phyloP scores from a whole-genome alignment of 441 rosid species.

The Pelargonium citronellum region DNA sequence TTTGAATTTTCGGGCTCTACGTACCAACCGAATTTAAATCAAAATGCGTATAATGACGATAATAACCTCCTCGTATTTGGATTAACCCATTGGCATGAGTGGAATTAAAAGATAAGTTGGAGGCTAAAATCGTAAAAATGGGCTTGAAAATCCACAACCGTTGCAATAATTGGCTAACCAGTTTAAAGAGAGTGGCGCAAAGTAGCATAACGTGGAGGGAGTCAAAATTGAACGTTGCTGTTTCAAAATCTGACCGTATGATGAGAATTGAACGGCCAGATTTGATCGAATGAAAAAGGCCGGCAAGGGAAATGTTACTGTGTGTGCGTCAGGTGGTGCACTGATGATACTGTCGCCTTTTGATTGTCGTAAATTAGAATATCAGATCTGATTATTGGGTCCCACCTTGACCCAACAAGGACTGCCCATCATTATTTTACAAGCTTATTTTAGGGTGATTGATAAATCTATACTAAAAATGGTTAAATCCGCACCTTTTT shows the following conservation, averaged over 20 bases:
- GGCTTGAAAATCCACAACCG: conserved; percentile 1
- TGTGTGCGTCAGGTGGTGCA: conserved; percentile 1
- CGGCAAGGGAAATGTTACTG: not conserved
- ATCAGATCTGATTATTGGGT: not conserved
- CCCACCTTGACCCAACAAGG: not conserved
- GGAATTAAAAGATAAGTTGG: not conserved
- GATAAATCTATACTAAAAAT: no score
- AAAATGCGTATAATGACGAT: not conserved
- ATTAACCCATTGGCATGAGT: not conserved
- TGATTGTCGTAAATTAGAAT: not conserved
- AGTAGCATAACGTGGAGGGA: conserved; percentile 3
- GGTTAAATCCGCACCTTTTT: no score
- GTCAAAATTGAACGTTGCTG: not conserved
- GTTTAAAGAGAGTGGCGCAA: conserved; percentile 1
- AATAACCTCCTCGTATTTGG: not conserved
- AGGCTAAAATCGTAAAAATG: not conserved
- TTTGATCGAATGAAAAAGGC: not conserved
- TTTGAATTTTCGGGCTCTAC: conserved; percentile 29
- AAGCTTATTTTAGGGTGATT: no score
- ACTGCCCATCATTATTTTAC: not conserved
- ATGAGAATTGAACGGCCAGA: not conserved
- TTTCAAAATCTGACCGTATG: conserved; percentile 6
- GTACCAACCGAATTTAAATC: conserved; percentile 33
- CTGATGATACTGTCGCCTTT: not conserved
- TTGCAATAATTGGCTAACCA: not conserved